A percentile compares a stretch with the other conserved stretches of the same genome.
Evolutionary conservation across 176 grass and related monocot species (phyloP).

Genomic region (Musa schizocarpa): DNA sequence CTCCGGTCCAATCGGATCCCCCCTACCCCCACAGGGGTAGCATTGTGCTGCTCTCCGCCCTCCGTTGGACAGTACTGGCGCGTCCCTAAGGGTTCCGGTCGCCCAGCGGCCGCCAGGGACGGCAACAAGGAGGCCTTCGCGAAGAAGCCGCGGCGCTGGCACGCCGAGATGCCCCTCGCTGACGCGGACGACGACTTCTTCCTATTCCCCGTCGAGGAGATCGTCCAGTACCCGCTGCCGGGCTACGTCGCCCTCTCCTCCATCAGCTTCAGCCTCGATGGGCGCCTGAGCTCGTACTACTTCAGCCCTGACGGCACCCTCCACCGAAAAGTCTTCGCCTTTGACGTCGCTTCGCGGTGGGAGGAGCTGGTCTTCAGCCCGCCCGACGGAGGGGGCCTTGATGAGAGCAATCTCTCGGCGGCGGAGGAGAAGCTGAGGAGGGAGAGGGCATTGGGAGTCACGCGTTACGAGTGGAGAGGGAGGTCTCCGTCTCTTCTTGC

Average conservation of each 20-base stretch:
- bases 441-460: slow-evolving; percentile 84
- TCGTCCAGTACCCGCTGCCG: slow-evolving; percentile 81
- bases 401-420: slow-evolving; percentile 70
- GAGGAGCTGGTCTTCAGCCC: slow-evolving; percentile 70
- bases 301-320: slow-evolving; percentile 80
- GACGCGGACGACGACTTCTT: slow-evolving; percentile 27
- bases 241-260: slow-evolving; percentile 63
- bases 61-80: neutral
- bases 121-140: slow-evolving; percentile 28
- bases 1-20: no score
- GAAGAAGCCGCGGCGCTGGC: slow-evolving; percentile 22
- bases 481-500: slow-evolving; percentile 19
- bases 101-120: slow-evolving; percentile 21
- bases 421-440: slow-evolving; percentile 74
- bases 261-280: slow-evolving; percentile 86
- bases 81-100: no score
- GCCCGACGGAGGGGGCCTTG: slow-evolving; percentile 69
- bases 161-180: slow-evolving; percentile 39
- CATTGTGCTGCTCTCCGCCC: neutral
- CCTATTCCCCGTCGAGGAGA: slow-evolving; percentile 51
- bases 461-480: slow-evolving; percentile 74
- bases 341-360: slow-evolving; percentile 35
- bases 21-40: neutral
- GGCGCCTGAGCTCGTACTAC: slow-evolving; percentile 52
- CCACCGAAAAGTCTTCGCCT: slow-evolving; percentile 69